A percentile compares a stretch with the other conserved stretches of the same genome.
phyloP scores from a whole-genome alignment of 805 yeast genomes.

The Debaryomyces tyrocola region DNA sequence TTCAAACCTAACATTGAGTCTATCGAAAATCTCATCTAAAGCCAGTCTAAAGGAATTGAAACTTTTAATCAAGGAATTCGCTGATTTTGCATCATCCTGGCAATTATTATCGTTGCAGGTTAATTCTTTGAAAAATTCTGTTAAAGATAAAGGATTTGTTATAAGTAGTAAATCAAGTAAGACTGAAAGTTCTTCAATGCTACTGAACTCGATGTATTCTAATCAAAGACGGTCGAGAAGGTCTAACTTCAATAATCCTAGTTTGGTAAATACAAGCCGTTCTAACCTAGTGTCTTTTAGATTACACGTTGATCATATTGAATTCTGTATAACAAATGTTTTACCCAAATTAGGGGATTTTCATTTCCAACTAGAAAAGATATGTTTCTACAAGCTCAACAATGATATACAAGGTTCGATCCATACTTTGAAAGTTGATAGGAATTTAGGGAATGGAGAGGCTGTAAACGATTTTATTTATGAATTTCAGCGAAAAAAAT shows the following conservation, averaged over 20 bases:
- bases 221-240: constrained; percentile 15
- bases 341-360: constrained; percentile 28
- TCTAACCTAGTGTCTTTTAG: constrained; percentile 44
- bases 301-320: constrained; percentile 16
- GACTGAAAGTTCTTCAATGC: background rate
- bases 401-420: constrained; percentile 24
- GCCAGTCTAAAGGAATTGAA: constrained; percentile 10
- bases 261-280: constrained; percentile 14
- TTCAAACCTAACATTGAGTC: constrained; percentile 14
- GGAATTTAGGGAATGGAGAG: constrained; percentile 9
- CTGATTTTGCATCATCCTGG: constrained; percentile 7
- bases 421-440: constrained; percentile 13
- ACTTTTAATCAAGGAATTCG: constrained; percentile 8
- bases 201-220: constrained; percentile 8
- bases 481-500: constrained; percentile 18
- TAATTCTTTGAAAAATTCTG: constrained; percentile 14
- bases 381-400: constrained; percentile 18
- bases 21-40: constrained; percentile 13
- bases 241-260: background rate
- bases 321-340: constrained; percentile 16
- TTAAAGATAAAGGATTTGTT: background rate
- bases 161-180: background rate
- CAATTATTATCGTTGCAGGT: background rate
- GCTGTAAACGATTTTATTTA: constrained; percentile 14
- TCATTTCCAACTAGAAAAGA: constrained; percentile 8